Evolutionary conservation across 1,284 basidiomycete genomes (phyloP), one percentile per base, ranked within the genome.

Genomic region (Ustilago cynodontis): DNA sequence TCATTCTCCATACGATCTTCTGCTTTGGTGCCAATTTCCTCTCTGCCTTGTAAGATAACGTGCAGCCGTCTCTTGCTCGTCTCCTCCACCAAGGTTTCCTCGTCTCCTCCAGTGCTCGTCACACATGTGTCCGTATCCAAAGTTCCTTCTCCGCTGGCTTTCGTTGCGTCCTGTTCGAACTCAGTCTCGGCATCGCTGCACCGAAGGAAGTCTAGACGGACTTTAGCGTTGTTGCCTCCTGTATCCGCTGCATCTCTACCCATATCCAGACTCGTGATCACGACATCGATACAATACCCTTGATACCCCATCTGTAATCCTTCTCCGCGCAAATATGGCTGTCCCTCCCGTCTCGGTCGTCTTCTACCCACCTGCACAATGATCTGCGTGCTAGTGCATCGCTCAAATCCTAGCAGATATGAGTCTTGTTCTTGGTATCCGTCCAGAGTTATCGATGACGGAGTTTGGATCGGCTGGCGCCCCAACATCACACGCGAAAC

Each of bases 241-340:
- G 16, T 43, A 49, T 49, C 20, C 45, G 61, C 61, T 57, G 35
- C 33, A 43, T 16, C 24, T 18, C 18, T 18, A 20, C 20, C 31
- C 22, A 10, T 28, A 39, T 29, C 22, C 14, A 28, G 41, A 28
- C 26, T 22, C 16, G 26, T 11, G 18, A 51, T 53, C 55, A 45
- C 29, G 37, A 52, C 26, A 16, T 73, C 65, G 37, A 68, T 58
- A 47, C 71, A 74, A 31, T 62, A 69, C 10, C 71, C 62, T 26
- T 74, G 66, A 24, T 51, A 74, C 1, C 71, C 71, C 37, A 74
- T 74, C 31, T 74, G 71, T n/a, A 74, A 51, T 2, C 71, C 71
- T 37, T 74, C 71, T 8, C 71, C 71, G 8, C 53, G 54, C 26
- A 74, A 20, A 26, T 61, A 65, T 9, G 58, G 29, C 47, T 63